Evolutionary conservation across 768 basidiomycete genomes (phyloP).

Genomic region (Rossbeevera mucosa): DNA sequence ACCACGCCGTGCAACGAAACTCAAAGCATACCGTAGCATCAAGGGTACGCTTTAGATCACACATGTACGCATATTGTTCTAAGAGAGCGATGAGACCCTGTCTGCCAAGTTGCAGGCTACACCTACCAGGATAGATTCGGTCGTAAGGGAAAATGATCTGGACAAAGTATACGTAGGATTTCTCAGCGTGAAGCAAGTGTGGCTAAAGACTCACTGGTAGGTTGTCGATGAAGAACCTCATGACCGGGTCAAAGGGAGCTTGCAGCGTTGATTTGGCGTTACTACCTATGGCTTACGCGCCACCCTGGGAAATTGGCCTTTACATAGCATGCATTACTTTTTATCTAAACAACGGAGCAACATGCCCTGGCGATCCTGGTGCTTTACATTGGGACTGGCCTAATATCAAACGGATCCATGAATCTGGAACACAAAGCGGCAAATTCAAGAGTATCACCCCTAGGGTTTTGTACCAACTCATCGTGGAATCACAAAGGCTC

Average conservation of each 20-base stretch:
- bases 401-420: not conserved
- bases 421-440: not conserved
- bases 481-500: not conserved
- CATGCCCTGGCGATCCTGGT: not conserved
- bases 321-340: too few relatives aligned
- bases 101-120: not conserved
- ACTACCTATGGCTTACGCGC: too few relatives aligned
- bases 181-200: not conserved
- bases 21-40: slow-evolving; percentile 73
- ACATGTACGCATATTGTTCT: slow-evolving; percentile 99
- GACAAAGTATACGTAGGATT: not conserved
- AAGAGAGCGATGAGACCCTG: slow-evolving; percentile 9
- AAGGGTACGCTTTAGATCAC: slow-evolving; percentile 92
- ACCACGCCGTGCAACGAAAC: not conserved
- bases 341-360: not conserved
- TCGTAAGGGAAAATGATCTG: slow-evolving; percentile 91
- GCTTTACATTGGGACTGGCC: not conserved
- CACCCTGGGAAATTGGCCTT: too few relatives aligned
- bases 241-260: slow-evolving; percentile 22
- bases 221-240: slow-evolving; percentile 84
- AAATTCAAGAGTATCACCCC: not conserved
- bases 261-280: too few relatives aligned
- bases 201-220: slow-evolving; percentile 52
- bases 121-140: slow-evolving; percentile 89
- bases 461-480: not conserved